Evolutionary conservation across 1,284 basidiomycete species (phyloP).

Genomic region (Cutaneotrichosporon arboriforme): DNA sequence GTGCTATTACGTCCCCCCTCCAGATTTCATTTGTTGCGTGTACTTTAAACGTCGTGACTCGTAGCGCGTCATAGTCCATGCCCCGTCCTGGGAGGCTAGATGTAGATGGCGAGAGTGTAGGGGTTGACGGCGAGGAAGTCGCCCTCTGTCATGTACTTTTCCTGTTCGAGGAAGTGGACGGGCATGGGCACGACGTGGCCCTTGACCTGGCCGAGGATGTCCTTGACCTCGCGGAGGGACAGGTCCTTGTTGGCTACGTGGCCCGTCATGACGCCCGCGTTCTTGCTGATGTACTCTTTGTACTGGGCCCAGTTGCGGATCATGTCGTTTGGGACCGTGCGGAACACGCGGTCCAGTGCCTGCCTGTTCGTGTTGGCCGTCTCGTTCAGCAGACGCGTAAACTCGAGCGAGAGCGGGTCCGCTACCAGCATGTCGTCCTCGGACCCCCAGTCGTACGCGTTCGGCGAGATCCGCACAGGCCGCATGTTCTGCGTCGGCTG

Average conservation of each 20-base stretch:
- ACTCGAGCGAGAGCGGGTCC: slow-evolving; percentile 68
- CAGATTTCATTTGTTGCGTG: too few species aligned
- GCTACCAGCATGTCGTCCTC: slow-evolving; percentile 63
- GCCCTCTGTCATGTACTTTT: slow-evolving; percentile 36
- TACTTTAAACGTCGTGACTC: neutral
- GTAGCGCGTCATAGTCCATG: neutral
- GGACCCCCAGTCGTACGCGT: slow-evolving; percentile 60
- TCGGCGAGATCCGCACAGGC: slow-evolving; percentile 58
- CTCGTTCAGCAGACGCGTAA: slow-evolving; percentile 59
- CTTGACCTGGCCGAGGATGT: slow-evolving; percentile 60
- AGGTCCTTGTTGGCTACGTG: slow-evolving; percentile 67
- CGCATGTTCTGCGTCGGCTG: slow-evolving; percentile 60
- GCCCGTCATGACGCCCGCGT: slow-evolving; percentile 55
- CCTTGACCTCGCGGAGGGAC: slow-evolving; percentile 63
- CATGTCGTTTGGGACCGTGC: slow-evolving; percentile 64
- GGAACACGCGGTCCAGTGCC: slow-evolving; percentile 55
- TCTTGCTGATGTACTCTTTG: slow-evolving; percentile 54
- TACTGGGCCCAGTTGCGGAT: slow-evolving; percentile 73
- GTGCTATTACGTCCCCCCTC: neutral
- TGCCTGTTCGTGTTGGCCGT: slow-evolving; percentile 74
- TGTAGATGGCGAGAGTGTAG: slow-evolving; percentile 39
- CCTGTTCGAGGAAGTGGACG: slow-evolving; percentile 38
- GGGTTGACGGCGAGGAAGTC: slow-evolving; percentile 41
- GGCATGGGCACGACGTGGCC: slow-evolving; percentile 53
- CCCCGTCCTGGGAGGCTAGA: slow-evolving; percentile 15